phyloP scores from a whole-genome alignment of 1,284 basidiomycete species.

The Ustilago sp. region DNA sequence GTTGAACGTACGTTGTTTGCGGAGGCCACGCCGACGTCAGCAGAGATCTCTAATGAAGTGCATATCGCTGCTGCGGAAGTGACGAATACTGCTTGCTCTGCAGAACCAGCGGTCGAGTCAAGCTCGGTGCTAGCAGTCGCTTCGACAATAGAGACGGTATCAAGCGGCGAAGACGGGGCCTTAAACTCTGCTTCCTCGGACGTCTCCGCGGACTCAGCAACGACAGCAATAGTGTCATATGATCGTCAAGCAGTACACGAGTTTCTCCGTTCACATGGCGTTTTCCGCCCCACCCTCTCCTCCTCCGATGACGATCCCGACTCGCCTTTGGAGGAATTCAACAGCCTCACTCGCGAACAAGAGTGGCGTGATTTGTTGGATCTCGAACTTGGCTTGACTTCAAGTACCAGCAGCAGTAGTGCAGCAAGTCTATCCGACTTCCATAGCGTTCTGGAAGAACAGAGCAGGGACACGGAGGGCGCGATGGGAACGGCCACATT shows the following conservation, averaged over 20 bases:
- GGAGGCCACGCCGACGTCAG: not conserved
- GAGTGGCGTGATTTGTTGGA: slow-evolving; percentile 50
- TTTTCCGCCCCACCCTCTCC: slow-evolving; percentile 25
- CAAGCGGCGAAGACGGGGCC: not conserved
- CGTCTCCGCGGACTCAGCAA: not conserved
- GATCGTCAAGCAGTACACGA: slow-evolving; percentile 44
- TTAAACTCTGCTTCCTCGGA: not conserved
- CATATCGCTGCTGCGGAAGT: not conserved
- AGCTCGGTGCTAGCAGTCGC: not conserved
- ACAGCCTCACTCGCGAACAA: slow-evolving; percentile 15
- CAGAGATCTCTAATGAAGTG: not conserved
- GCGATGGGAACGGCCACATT: slow-evolving; percentile 16
- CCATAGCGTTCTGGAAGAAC: slow-evolving; percentile 9
- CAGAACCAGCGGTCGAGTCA: slow-evolving; percentile 11
- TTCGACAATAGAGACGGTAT: not conserved
- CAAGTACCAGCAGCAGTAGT: not conserved
- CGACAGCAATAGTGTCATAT: slow-evolving; percentile 9
- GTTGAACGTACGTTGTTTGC: slow-evolving; percentile 22
- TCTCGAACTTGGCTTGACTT: slow-evolving; percentile 42
- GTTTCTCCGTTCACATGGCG: slow-evolving; percentile 35
- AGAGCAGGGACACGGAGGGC: not conserved
- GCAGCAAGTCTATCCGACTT: not conserved
- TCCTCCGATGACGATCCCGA: not conserved
- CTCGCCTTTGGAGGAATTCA: slow-evolving; percentile 7
- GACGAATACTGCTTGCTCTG: slow-evolving; percentile 14